Evolutionary conservation across 2,329 filamentous ascomycete genomes (phyloP), one percentile per base, ranked within the genome.

Genomic region (Fusarium sp.): DNA sequence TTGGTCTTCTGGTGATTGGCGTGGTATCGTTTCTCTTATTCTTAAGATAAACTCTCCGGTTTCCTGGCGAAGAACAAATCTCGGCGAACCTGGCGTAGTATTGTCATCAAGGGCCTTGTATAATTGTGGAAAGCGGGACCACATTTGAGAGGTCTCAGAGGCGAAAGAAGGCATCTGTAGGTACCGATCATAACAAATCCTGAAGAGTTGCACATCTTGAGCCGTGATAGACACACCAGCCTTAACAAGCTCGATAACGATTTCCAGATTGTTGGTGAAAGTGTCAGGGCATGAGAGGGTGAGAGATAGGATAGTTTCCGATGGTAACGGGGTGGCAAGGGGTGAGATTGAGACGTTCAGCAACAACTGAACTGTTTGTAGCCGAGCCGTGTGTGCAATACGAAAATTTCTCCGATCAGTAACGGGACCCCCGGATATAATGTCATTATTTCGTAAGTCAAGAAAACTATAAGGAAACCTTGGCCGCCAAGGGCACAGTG

Each of bases 201-300:
- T 36, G 31, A 52, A 52, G 22, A 52, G 33, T 27, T 31, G 18
- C 5, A 38, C 25, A 20, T 31, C 31, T 3, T 13, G 7, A 6
- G 22, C 12, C 7, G 15, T 20, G 7, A 58, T 20, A 12, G 18
- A 13, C 7, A 33, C 10, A 20, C 20, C 33, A 33, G 42, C 44
- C n/a, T 38, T 25, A 4, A 58, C 12, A 25, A 58, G 44, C 15
- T 39, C 1, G 11, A 22, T 13, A 5, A 38, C 3, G 4, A 50
- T 1, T 18, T 50, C 15, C 1, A 33, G 3, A 6, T 33, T 58
- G 12, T 25, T 27, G 6, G 2, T 1, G 3, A 39, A 31, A 3
- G 7, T 1, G 3, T 4, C 12, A 9, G 20, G 18, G 8, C 8
- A 35, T 6, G 22, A 27, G 4, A 61, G 5, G 4, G 22, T 8